Evolutionary conservation across 768 basidiomycete genomes (phyloP), one percentile per base, ranked within the genome.

Genomic region (Boletus reticuloceps): DNA sequence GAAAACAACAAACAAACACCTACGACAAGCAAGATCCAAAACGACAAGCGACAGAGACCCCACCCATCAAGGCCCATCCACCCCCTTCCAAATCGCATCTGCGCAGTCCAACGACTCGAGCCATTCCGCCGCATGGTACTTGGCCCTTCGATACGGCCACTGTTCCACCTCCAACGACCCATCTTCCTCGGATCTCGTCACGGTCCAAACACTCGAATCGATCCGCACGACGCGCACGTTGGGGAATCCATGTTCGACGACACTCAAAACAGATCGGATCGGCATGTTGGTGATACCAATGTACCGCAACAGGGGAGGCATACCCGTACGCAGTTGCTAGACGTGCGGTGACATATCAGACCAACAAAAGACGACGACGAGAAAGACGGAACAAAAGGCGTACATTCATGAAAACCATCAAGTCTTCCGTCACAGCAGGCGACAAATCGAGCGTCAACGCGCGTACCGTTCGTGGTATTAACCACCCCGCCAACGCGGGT

Each of bases 71-170:
- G 43, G 9, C 11, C 49, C 39, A 19, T 41, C 58, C 3, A 69
- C 67, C 0, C 68, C 64, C 44, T 29, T 56, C 67, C 69, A 69
- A 14, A 75, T 62, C 29, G 84, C 84, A 56, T 84, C 81, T 58
- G 80, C 80, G 58, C 86, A 87, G 0, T 81, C 84, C 37, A 80
- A 66, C 75, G 83, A 84, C 65, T 86, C 84, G 22, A 88, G 72
- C 84, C 84, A 86, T 61, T 86, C 84, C 17, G 68, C 69, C 5
- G 76, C 74, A 56, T 84, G 79, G 58, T 81, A 82, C 58, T 72
- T 68, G 20, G 74, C 78, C 37, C 82, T 72, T 55, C 79, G 68
- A 54, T 76, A 77, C 6, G 85, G 78, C 82, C 85, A 88, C 53
- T 77, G 78, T 49, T 82, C 82, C 32, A 83, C 63, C 54, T 80